Evolutionary conservation across 176 grass and related monocot species (phyloP), one percentile per base, ranked within the genome.

Genomic region (Lolium multiflorum): DNA sequence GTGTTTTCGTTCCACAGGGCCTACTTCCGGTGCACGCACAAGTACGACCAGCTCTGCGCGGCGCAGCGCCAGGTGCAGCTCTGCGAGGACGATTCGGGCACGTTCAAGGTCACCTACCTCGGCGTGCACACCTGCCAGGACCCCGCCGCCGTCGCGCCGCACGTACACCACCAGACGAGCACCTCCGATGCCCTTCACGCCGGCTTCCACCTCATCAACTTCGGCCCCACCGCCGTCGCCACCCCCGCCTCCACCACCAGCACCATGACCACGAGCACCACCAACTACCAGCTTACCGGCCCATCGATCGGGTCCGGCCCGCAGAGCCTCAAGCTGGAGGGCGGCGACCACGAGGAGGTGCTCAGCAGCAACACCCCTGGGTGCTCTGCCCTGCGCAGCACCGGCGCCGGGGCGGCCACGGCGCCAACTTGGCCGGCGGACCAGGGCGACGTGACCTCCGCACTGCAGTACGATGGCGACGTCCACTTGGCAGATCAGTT

Each of bases 11-110:
- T 49, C 0, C 48, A n/a, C 86, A 97, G 95, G 82, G 82, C 89
- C 85, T 97, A 97, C 82, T 97, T 93, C 85, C 82, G 95, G 70
- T 97, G 95, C 92, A 93, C 92, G 5, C 92, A 97, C 92, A 97
- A 91, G 91, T 71, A 51, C 54, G 95, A 97, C 31, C 95, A 97
- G 81, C 70, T 26, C 11, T 97, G 95, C 87, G 3, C 4, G 79
- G 95, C 95, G 38, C 79, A 75, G 74, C 90, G 86, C 86, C 92
- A 93, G 61, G 89, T 88, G 37, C 95, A 97, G 86, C 88, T 74
- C 79, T 80, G 84, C 81, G 89, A 95, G 71, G 82, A 90, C 0
- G 91, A 93, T 60, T 66, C 91, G 12, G 70, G 48, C 0, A 39
- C 24, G 3, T 90, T 22, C 63, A 82, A 21, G 37, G 88, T 93